Evolutionary conservation across 192 early-diverging fungal species (phyloP), one percentile per base, ranked within the genome.

Genomic region (Backusella sp.): DNA sequence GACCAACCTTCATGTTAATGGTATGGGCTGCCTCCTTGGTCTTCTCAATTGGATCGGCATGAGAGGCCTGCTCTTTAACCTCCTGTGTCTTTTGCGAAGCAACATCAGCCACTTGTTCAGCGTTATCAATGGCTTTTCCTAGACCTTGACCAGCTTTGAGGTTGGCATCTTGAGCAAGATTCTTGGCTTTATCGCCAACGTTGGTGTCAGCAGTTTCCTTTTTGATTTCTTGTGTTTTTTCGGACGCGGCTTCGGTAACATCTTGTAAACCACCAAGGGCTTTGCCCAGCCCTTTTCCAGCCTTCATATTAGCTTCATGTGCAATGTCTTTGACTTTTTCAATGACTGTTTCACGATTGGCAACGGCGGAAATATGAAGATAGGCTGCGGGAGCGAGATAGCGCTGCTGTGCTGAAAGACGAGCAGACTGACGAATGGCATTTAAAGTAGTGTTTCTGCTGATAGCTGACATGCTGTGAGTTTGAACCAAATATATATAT

Each of bases 271-370:
- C n/a, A 12, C 46, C 30, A 12, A 62, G 19, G 12, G 21, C 56
- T 26, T 65, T 39, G 0, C 66, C 42, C 19, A 62, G 26, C 7
- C 52, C 70, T 30, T 72, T 7, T 52, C 79, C 79, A 46, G 34
- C 79, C 70, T 80, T 80, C 4, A 80, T 39, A 30, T 80, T 80
- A 23, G 21, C 79, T 17, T 80, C 74, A 37, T 80, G 74, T 36
- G 66, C 79, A 53, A 80, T 62, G 6, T 80, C 73, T 26, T 80
- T 80, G 17, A 65, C 74, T 15, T 71, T 76, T 26, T 76, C 79
- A 52, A 75, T 34, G 1, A 71, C 53, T 26, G 21, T 70, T 52
- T 79, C 68, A 44, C 56, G 56, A 12, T 28, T 23, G 26, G 56
- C 11, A 62, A 62, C 23, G 26, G 56, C 56, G 1, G 56, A 62